These are phyloP conservation scores for Chenopodium berlandieri DNA, from an alignment of 148 eudicot genomes.

Conservation along the genomic window DNA sequence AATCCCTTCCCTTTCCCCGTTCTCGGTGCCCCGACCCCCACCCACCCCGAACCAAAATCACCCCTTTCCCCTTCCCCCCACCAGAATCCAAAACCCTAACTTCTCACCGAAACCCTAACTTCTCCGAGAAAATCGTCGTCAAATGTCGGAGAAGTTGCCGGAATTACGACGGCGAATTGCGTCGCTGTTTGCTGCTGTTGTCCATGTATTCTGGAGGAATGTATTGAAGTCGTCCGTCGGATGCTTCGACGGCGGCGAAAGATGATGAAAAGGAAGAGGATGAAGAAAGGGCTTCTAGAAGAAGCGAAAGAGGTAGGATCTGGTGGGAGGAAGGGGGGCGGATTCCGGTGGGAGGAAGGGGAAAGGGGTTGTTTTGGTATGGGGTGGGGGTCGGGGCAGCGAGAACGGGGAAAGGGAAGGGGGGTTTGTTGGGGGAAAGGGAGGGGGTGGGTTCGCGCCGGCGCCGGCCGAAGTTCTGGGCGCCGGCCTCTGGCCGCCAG, in stretches of 20 bases:
- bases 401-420: too few species aligned
- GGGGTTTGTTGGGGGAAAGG: too few species aligned
- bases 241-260: constrained; percentile 24
- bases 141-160: constrained; percentile 59
- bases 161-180: constrained; percentile 60
- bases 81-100: constrained; percentile 3
- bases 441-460: too few species aligned
- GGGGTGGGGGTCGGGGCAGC: too few species aligned
- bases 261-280: constrained; percentile 25
- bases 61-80: too few species aligned
- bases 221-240: constrained; percentile 46
- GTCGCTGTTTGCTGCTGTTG: constrained; percentile 71
- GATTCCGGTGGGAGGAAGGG: too few species aligned
- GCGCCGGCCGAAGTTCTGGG: too few species aligned
- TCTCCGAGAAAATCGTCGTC: constrained; percentile 6
- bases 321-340: neutral
- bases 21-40: too few species aligned
- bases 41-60: too few species aligned
- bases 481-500: too few species aligned
- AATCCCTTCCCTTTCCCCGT: too few species aligned
- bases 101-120: neutral
- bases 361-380: too few species aligned
- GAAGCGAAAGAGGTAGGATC: neutral
- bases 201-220: constrained; percentile 49
- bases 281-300: constrained; percentile 10